phyloP scores from a whole-genome alignment of 768 basidiomycete species.

The Flagelloscypha sp. region DNA sequence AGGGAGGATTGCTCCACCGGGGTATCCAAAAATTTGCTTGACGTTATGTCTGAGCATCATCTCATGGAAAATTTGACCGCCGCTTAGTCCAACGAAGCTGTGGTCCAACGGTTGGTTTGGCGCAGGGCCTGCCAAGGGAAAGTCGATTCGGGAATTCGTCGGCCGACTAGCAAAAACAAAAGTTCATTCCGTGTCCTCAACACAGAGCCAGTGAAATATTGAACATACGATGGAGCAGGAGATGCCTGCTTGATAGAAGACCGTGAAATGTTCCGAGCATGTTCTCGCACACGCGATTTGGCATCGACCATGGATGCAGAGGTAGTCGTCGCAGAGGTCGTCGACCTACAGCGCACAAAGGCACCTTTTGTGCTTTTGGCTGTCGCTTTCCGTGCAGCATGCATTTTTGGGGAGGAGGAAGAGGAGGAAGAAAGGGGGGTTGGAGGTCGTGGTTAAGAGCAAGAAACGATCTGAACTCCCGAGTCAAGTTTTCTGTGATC shows the following conservation, averaged over 20 bases:
- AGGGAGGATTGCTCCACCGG: constrained; percentile 95
- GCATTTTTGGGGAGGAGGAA: constrained; percentile 8
- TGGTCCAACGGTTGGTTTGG: constrained; percentile 56
- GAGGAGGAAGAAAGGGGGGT: no score
- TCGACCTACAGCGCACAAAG: constrained; percentile 44
- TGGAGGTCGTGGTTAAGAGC: no score
- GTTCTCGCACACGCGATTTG: constrained; percentile 71
- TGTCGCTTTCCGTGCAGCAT: constrained; percentile 5
- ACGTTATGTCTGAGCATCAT: constrained; percentile 98
- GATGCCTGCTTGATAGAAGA: constrained; percentile 53
- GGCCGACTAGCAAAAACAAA: constrained; percentile 41
- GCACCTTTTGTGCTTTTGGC: constrained; percentile 21
- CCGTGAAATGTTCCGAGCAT: constrained; percentile 68
- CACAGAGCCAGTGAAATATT: constrained; percentile 3
- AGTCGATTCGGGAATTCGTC: constrained; percentile 26
- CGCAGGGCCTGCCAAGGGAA: constrained; percentile 23
- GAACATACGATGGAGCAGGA: constrained; percentile 53
- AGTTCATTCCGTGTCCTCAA: constrained; percentile 7
- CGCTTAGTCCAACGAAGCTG: constrained; percentile 89
- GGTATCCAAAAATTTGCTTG: constrained; percentile 96
- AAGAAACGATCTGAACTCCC: no score
- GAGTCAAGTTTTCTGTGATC: no score
- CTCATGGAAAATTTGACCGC: constrained; percentile 98
- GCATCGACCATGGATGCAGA: constrained; percentile 62
- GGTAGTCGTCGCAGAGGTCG: constrained; percentile 40